These are phyloP conservation scores for Phytophthora pluvialis DNA, from an alignment of 352 stramenopile genomes.

Conservation along the genomic window DNA sequence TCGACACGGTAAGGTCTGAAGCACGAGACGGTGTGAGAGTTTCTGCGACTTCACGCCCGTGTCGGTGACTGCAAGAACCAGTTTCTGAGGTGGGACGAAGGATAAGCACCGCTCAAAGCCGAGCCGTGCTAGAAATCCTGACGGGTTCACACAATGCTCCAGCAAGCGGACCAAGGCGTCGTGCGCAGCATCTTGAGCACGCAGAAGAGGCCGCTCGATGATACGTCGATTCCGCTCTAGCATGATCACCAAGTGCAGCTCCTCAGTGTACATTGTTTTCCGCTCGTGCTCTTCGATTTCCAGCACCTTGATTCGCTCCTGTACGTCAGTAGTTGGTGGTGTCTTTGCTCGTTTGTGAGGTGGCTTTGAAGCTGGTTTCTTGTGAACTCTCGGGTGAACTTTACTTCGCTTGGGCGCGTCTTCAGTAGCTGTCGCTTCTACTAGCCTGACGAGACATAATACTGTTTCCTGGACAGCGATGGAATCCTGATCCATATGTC, in stretches of 20 bases:
- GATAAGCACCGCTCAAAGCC: constrained; percentile 57
- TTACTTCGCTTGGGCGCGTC: constrained; percentile 3
- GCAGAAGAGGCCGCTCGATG: constrained; percentile 52
- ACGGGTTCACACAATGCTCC: constrained; percentile 57
- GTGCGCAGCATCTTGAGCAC: constrained; percentile 53
- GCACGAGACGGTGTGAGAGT: constrained; percentile 32
- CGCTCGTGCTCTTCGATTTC: constrained; percentile 54
- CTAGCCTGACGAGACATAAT: constrained; percentile 21
- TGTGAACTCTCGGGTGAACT: constrained; percentile 21
- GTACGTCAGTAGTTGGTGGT: constrained; percentile 10
- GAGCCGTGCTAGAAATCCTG: constrained; percentile 51
- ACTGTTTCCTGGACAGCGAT: constrained; percentile 22
- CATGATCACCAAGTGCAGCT: constrained; percentile 53
- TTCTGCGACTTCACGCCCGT: constrained; percentile 3
- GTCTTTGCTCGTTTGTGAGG: constrained; percentile 12
- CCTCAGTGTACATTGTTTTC: constrained; percentile 51
- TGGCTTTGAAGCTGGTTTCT: constrained; percentile 9
- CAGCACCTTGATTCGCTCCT: constrained; percentile 42
- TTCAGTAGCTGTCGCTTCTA: constrained; percentile 22
- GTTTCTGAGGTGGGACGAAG: constrained; percentile 42
- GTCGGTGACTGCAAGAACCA: constrained; percentile 36
- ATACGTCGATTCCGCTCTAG: constrained; percentile 50
- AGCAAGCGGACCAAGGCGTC: constrained; percentile 60
- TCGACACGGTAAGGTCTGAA: constrained; percentile 58
- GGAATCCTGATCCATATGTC: not conserved